A percentile compares a stretch with the other conserved stretches of the same genome.
phyloP scores from a whole-genome alignment of 2,329 filamentous ascomycete genomes.

The Botrytis tulipae region DNA sequence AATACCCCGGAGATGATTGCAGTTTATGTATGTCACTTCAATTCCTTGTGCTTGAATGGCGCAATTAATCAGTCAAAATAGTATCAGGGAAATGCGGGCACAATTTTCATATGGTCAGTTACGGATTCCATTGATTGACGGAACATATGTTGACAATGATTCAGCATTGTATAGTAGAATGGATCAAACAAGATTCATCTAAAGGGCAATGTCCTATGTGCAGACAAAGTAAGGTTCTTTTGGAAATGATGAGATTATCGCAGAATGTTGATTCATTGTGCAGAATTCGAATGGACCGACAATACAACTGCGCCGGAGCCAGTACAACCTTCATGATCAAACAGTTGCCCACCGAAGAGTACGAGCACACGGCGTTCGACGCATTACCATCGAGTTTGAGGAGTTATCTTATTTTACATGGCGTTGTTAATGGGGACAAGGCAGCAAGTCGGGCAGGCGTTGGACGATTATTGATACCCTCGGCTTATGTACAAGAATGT shows the following conservation, averaged over 20 bases:
- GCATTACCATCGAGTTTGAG: not conserved
- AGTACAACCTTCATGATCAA: not conserved
- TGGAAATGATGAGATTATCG: no score
- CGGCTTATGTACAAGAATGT: not conserved
- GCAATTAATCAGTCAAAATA: conserved; percentile 41
- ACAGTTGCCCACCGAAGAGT: not conserved
- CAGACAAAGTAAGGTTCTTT: conserved; percentile 68
- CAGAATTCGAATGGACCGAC: conserved; percentile 21
- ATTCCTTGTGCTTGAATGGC: not conserved
- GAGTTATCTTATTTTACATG: not conserved
- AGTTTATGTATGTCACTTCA: conserved; percentile 67
- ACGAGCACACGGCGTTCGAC: not conserved
- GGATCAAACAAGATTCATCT: conserved; percentile 92
- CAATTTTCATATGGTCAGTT: conserved; percentile 88
- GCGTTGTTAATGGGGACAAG: not conserved
- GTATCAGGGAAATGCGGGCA: conserved; percentile 96
- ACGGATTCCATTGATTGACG: not conserved
- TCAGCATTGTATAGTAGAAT: conserved; percentile 91
- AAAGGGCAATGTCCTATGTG: conserved; percentile 98
- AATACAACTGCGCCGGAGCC: conserved; percentile 4
- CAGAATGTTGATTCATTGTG: not conserved
- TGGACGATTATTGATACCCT: conserved; percentile 17
- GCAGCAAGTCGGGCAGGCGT: conserved; percentile 4
- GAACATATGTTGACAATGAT: conserved; percentile 10
- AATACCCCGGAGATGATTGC: conserved; percentile 95